Percentiles rank a stretch among this genome's conserved stretches.
Evolutionary conservation across 169 alveolate genomes (phyloP).

Genomic region (Perkinsus chesapeaki): DNA sequence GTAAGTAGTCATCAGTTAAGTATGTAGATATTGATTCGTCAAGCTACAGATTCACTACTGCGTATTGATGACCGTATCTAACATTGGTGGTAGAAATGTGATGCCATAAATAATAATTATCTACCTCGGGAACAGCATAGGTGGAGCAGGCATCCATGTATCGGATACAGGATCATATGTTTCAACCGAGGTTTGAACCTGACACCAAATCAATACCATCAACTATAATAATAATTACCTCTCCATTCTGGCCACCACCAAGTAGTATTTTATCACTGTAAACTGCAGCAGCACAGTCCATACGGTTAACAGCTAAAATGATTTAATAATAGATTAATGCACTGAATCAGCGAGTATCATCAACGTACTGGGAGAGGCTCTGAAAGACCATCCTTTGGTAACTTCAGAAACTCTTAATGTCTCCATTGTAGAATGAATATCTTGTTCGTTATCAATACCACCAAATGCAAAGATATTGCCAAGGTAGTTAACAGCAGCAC

Average conservation of each 20-base stretch:
- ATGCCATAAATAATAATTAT: no score
- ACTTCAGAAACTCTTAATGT: background rate
- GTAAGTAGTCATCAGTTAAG: background rate
- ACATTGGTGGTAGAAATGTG: background rate
- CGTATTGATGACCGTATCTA: background rate
- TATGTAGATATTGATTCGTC: background rate
- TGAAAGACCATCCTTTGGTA: background rate
- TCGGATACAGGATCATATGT: background rate
- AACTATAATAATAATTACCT: background rate
- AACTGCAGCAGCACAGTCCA: background rate
- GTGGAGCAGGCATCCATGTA: background rate
- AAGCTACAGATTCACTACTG: background rate
- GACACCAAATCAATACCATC: background rate
- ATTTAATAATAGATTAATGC: background rate
- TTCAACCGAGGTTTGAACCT: background rate
- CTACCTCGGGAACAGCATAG: background rate
- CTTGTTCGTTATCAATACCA: slow-evolving; percentile 61
- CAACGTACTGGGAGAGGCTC: background rate
- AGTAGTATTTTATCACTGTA: background rate
- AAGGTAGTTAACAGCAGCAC: slow-evolving; percentile 57
- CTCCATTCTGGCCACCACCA: background rate
- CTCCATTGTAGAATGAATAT: slow-evolving; percentile 53
- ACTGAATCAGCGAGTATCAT: background rate
- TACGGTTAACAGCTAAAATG: background rate
- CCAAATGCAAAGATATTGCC: slow-evolving; percentile 60